Evolutionary conservation across 352 stramenopile genomes (phyloP), one percentile per base, ranked within the genome.

Genomic region (Hyphochytrium catenoides): DNA sequence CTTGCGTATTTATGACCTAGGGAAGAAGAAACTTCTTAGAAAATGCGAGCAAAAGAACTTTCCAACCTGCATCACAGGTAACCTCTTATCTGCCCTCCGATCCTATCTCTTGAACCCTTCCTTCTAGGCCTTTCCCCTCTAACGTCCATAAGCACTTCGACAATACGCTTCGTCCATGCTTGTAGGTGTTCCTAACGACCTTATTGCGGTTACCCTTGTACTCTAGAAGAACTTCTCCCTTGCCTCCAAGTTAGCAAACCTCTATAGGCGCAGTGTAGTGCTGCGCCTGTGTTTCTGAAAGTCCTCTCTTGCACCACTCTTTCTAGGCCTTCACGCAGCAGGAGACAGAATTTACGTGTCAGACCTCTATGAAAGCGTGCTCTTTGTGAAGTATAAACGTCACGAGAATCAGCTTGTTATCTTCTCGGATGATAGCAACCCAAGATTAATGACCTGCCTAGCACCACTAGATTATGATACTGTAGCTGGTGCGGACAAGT

Each of bases 11-110:
- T 99, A 96, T 58, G 91, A 97, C 46, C 59, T 98, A 30, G 91
- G 91, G 38, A 98, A 97, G 63, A 92, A 91, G 29, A 96, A 98
- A 48, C 67, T 99, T 48, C 54, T 99, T 20, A 82, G 87, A 50
- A 98, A 98, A 65, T 96, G 88, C 44, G 90, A 98, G 59, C 89
- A 90, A 43, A 77, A 75, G 42, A 78, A 74, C 20, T 90, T 93
- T 43, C 74, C 78, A 20, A 39, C 9, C 14, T 42, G 53, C 35
- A 52, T 64, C 31, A 32, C 59, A 24, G 16, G 24, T 40, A 16
- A 7, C 33, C 12, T 19, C 7, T 30, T n/a, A n/a, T n/a, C n/a
- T 30, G n/a, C n/a, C 12, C n/a, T n/a, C n/a, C n/a, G 12, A 5
- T 11, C 3, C 12, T 8, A 43, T 5, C 12, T 8, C 14, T 4